These are phyloP conservation scores for Exophiala aquamarina DNA, from an alignment of 2,329 filamentous ascomycete species.

Conservation along the genomic window DNA sequence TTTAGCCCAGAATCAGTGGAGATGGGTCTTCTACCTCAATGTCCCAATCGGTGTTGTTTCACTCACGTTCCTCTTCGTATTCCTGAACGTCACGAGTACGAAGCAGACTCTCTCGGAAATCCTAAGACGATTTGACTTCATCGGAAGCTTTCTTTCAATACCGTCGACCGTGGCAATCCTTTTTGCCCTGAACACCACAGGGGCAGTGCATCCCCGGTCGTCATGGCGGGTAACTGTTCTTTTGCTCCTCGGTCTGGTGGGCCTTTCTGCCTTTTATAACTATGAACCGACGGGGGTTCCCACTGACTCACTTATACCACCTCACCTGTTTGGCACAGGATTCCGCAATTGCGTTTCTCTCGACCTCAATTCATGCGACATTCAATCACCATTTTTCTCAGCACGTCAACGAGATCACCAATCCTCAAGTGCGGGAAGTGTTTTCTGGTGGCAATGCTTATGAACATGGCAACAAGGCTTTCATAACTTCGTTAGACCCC, in stretches of 20 bases:
- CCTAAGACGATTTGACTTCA: constrained; percentile 40
- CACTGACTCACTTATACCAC: too few species aligned
- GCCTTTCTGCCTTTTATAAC: constrained; percentile 34
- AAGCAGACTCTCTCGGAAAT: constrained; percentile 31
- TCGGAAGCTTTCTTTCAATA: constrained; percentile 41
- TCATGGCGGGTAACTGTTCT: constrained; percentile 41
- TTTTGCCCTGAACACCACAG: constrained; percentile 44
- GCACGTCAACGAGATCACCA: too few species aligned
- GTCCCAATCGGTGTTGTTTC: constrained; percentile 34
- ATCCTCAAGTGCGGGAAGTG: too few species aligned
- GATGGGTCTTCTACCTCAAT: constrained; percentile 45
- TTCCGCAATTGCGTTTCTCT: too few species aligned
- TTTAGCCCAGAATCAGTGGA: constrained; percentile 34
- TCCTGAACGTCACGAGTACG: constrained; percentile 32
- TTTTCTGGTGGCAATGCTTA: too few species aligned
- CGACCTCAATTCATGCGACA: too few species aligned
- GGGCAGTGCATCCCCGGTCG: constrained; percentile 40
- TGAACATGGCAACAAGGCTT: too few species aligned
- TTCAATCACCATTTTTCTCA: too few species aligned
- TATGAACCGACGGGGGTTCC: too few species aligned
- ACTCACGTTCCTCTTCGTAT: constrained; percentile 31
- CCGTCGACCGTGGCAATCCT: constrained; percentile 39
- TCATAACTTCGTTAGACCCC: too few species aligned
- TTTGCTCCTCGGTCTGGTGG: constrained; percentile 35
- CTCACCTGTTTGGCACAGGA: too few species aligned